These are phyloP conservation scores for Chalciporus chontae DNA, from an alignment of 768 basidiomycete species.

Conservation along the genomic window DNA sequence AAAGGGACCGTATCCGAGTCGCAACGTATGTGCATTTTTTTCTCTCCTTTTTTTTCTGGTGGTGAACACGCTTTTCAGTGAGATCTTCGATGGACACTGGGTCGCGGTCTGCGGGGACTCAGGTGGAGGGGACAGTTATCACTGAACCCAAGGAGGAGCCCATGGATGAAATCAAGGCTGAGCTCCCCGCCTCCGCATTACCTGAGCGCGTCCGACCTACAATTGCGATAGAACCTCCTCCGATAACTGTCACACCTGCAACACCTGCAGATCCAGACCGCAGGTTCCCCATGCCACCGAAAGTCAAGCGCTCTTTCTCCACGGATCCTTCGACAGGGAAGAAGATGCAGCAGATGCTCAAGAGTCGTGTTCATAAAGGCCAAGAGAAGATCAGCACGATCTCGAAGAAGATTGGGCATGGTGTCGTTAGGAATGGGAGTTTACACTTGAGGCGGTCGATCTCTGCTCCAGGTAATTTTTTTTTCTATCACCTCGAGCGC, in stretches of 20 bases:
- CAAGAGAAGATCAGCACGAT: slow-evolving; percentile 72
- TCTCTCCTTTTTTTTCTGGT: not conserved
- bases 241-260: slow-evolving; percentile 63
- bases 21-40: slow-evolving; percentile 19
- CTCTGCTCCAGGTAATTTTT: slow-evolving; percentile 63
- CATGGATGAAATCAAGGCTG: slow-evolving; percentile 8
- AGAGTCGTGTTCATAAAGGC: slow-evolving; percentile 69
- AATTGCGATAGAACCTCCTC: slow-evolving; percentile 9
- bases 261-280: slow-evolving; percentile 42
- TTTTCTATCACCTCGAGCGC: not conserved
- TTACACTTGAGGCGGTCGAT: slow-evolving; percentile 49
- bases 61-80: slow-evolving; percentile 9
- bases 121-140: slow-evolving; percentile 9
- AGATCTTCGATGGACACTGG: slow-evolving; percentile 31
- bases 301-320: slow-evolving; percentile 27
- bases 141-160: slow-evolving; percentile 16
- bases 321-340: slow-evolving; percentile 53
- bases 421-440: slow-evolving; percentile 53
- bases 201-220: not conserved
- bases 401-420: slow-evolving; percentile 71
- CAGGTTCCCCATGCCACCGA: slow-evolving; percentile 14
- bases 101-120: slow-evolving; percentile 26
- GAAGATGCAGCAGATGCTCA: slow-evolving; percentile 74
- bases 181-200: slow-evolving; percentile 4
- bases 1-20: slow-evolving; percentile 32